A percentile compares a stretch with the other conserved stretches of the same genome.
Evolutionary conservation across 2,329 filamentous ascomycete genomes (phyloP).

Genomic region (Trichophyton simii): DNA sequence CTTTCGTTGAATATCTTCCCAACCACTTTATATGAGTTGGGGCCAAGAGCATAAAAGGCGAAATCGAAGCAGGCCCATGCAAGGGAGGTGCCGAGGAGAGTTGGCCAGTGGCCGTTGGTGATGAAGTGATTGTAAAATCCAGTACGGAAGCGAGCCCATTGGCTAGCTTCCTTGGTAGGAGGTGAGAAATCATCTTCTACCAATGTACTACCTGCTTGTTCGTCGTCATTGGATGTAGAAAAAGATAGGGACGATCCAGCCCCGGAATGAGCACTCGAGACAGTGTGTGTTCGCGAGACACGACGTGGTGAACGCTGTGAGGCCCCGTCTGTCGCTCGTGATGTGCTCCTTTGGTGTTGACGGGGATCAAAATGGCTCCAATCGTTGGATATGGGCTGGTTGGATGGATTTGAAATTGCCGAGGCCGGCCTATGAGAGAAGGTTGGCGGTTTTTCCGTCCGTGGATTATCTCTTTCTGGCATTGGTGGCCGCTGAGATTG

Average conservation of each 20-base stretch:
- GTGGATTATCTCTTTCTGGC: background rate
- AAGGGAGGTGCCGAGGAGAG: constrained; percentile 11
- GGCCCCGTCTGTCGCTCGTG: background rate
- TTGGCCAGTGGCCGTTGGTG: constrained; percentile 12
- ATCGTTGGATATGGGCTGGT: background rate
- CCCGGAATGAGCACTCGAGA: background rate
- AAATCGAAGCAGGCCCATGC: constrained; percentile 15
- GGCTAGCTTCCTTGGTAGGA: constrained; percentile 3
- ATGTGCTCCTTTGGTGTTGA: background rate
- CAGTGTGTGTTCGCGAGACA: background rate
- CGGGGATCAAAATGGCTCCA: background rate
- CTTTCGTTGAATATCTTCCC: constrained; percentile 12
- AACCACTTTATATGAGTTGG: constrained; percentile 13
- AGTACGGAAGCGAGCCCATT: constrained; percentile 9
- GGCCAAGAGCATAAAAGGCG: constrained; percentile 14
- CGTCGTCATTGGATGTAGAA: background rate
- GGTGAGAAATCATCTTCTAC: background rate
- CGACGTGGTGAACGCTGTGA: background rate
- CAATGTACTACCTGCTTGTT: background rate
- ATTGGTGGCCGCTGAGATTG: background rate
- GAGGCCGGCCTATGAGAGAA: background rate
- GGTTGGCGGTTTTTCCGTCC: background rate
- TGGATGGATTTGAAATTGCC: background rate
- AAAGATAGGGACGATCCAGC: background rate
- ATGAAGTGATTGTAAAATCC: constrained; percentile 12